These are phyloP conservation scores for Salisapilia sapeloensis DNA, from an alignment of 352 stramenopile genomes.

Conservation along the genomic window DNA sequence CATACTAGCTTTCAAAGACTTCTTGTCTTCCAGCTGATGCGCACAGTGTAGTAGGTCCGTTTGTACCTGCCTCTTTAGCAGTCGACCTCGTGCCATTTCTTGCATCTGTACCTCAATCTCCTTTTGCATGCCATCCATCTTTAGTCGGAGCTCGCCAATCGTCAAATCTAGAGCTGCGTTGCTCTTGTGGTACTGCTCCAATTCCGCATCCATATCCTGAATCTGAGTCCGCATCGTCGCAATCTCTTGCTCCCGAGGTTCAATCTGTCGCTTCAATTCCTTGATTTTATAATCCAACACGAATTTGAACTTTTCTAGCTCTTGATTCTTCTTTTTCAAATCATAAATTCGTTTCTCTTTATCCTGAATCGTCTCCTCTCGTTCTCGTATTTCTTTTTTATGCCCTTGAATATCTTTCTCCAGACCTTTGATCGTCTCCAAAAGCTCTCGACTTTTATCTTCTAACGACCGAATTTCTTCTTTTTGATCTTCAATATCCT, in stretches of 20 bases:
- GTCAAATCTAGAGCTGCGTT: conserved; percentile 88
- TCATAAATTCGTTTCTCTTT: conserved; percentile 96
- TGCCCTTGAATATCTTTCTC: conserved; percentile 88
- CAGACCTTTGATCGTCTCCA: conserved; percentile 83
- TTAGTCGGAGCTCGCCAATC: conserved; percentile 88
- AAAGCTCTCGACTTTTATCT: conserved; percentile 86
- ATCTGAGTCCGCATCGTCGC: conserved; percentile 90
- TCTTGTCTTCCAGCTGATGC: conserved; percentile 59
- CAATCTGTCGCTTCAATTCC: conserved; percentile 92
- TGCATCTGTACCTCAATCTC: conserved; percentile 53
- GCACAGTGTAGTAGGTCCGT: conserved; percentile 55
- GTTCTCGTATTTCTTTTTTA: conserved; percentile 86
- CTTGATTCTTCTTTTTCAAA: conserved; percentile 95
- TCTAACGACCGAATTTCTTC: conserved; percentile 86
- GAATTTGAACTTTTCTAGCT: conserved; percentile 96
- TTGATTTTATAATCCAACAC: conserved; percentile 96
- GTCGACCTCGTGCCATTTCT: conserved; percentile 39
- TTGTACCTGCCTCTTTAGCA: conserved; percentile 62
- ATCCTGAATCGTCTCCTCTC: conserved; percentile 90
- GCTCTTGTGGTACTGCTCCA: conserved; percentile 92
- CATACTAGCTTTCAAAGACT: conserved; percentile 54
- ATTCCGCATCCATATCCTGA: conserved; percentile 89
- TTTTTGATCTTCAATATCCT: conserved; percentile 91
- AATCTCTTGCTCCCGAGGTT: conserved; percentile 90
- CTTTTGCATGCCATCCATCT: conserved; percentile 87